These are phyloP conservation scores for Colletotrichum sp. DNA, from an alignment of 2,329 filamentous ascomycete species.

Conservation along the genomic window DNA sequence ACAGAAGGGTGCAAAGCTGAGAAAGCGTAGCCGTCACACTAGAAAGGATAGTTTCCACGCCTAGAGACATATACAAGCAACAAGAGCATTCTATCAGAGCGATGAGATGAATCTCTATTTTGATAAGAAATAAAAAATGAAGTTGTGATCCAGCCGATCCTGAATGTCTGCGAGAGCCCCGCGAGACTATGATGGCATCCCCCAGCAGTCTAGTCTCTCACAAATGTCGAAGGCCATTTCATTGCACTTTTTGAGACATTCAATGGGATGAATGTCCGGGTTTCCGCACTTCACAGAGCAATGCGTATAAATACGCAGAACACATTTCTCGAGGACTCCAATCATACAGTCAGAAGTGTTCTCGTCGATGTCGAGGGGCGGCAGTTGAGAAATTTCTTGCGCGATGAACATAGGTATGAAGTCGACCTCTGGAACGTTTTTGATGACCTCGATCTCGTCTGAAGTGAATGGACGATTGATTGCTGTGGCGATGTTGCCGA, in stretches of 20 bases:
- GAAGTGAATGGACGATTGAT: neutral
- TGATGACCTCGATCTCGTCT: neutral
- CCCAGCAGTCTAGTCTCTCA: neutral
- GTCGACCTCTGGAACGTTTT: neutral
- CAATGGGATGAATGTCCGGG: neutral
- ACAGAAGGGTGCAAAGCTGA: constrained; percentile 2
- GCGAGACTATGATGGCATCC: neutral
- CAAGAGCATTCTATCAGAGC: neutral
- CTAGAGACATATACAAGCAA: neutral
- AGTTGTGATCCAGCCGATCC: neutral
- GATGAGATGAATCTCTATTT: neutral
- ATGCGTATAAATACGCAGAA: neutral
- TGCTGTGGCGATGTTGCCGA: neutral
- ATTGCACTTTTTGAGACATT: neutral
- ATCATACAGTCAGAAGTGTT: neutral
- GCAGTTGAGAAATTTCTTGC: neutral
- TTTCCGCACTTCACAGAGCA: neutral
- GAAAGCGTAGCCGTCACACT: neutral
- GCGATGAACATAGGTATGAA: neutral
- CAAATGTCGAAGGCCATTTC: neutral
- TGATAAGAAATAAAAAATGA: neutral
- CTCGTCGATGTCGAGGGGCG: neutral
- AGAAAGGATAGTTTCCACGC: neutral
- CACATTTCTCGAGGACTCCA: neutral
- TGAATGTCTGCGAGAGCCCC: neutral